A percentile compares a stretch with the other conserved stretches of the same genome.
Conservation (phyloP, 306 rosid species). For the Pterocarpus santalinus region DNA sequence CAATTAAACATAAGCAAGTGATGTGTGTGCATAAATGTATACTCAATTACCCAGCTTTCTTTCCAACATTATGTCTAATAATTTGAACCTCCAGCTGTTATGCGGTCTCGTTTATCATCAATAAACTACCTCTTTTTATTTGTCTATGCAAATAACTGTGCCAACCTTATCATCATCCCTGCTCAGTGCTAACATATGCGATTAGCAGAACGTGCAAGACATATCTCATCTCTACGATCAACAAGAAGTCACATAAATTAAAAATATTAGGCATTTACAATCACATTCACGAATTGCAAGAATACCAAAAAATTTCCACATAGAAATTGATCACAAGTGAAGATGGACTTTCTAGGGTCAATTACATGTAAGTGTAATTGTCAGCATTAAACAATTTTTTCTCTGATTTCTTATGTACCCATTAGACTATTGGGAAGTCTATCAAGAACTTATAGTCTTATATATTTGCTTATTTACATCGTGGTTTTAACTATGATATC, state of each 20-base stretch:
- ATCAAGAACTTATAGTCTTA: slow-evolving; percentile 7
- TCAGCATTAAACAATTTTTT: not conserved
- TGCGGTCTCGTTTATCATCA: not conserved
- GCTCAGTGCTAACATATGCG: not conserved
- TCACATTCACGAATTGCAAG: not conserved
- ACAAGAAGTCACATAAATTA: not conserved
- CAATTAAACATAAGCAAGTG: slow-evolving; percentile 6
- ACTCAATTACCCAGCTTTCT: not conserved
- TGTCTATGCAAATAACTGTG: not conserved
- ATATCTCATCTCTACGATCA: not conserved
- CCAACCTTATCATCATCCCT: slow-evolving; percentile 19
- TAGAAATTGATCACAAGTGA: slow-evolving; percentile 11
- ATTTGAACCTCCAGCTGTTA: not conserved
- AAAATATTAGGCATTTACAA: not conserved
- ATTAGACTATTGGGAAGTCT: slow-evolving; percentile 12
- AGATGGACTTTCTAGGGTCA: not conserved
- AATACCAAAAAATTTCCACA: not conserved
- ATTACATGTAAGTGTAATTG: not conserved
- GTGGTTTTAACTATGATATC: slow-evolving; percentile 29
- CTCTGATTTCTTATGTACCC: slow-evolving; percentile 14
- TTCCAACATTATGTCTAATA: not conserved
- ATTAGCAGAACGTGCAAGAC: slow-evolving; percentile 1
- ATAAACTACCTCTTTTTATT: not conserved
- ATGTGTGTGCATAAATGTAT: not conserved
- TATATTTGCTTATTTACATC: slow-evolving; percentile 35